These are phyloP conservation scores for Balakata baccata DNA, from an alignment of 345 rosid species.

Conservation along the genomic window DNA sequence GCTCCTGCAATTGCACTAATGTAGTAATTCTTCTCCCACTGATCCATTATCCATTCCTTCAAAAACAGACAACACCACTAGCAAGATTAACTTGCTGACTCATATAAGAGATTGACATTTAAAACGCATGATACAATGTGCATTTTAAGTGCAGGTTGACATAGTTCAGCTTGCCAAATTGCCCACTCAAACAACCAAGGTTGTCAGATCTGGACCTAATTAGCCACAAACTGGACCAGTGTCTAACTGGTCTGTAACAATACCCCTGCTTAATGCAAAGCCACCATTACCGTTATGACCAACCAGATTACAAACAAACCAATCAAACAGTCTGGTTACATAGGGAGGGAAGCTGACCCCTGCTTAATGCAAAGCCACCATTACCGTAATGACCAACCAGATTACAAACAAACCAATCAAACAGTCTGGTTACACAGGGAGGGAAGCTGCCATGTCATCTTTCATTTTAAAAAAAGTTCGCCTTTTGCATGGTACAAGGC, in stretches of 20 bases:
- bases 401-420: background rate
- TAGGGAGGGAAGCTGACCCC: background rate
- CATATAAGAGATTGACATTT: background rate
- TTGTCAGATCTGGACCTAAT: background rate
- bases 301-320: background rate
- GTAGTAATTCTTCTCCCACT: slow-evolving; percentile 94
- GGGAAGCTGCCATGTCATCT: too few relatives aligned
- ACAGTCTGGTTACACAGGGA: too few relatives aligned
- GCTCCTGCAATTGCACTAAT: slow-evolving; percentile 96
- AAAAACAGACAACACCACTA: background rate
- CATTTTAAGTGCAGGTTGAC: too few relatives aligned
- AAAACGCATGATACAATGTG: too few relatives aligned
- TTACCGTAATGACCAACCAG: background rate
- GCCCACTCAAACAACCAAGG: background rate
- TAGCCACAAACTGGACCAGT: background rate
- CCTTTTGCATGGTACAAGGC: too few relatives aligned
- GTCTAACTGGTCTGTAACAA: background rate
- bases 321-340: too few relatives aligned
- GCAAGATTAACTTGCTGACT: slow-evolving; percentile 11
- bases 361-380: background rate
- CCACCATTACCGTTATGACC: background rate
- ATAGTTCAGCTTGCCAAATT: background rate
- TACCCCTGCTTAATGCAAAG: background rate
- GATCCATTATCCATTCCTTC: slow-evolving; percentile 98
- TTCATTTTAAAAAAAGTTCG: too few relatives aligned